These are phyloP conservation scores for Tremellales sp. DNA, from an alignment of 1,284 basidiomycete genomes.

Conservation along the genomic window DNA sequence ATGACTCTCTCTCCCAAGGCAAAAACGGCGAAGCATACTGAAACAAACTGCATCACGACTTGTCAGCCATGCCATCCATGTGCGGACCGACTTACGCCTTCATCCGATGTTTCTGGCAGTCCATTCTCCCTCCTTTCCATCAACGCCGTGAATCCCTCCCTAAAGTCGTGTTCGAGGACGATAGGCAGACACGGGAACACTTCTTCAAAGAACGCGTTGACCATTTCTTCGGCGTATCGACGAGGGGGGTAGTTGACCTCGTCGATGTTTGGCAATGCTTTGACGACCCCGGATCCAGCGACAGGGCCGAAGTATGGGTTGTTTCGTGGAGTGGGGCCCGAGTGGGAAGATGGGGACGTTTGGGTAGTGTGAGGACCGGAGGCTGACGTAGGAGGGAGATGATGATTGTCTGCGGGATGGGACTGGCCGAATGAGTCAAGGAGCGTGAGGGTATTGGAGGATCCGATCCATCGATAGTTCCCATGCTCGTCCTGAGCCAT, in stretches of 20 bases:
- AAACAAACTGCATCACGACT: constrained; percentile 61
- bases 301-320: constrained; percentile 84
- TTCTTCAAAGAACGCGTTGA: constrained; percentile 75
- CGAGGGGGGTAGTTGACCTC: constrained; percentile 81
- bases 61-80: neutral
- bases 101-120: constrained; percentile 2
- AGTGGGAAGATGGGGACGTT: constrained; percentile 11
- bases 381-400: constrained; percentile 7
- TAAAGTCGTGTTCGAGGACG: constrained; percentile 74
- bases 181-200: constrained; percentile 81
- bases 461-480: constrained; percentile 86
- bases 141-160: constrained; percentile 63
- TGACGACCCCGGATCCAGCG: constrained; percentile 79
- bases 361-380: constrained; percentile 1
- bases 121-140: constrained; percentile 58
- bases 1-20: constrained; percentile 63
- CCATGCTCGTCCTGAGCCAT: constrained; percentile 82
- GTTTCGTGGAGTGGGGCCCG: constrained; percentile 46
- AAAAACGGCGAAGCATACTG: constrained; percentile 77
- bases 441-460: constrained; percentile 83
- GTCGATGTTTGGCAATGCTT: constrained; percentile 73
- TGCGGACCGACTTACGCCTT: constrained; percentile 51
- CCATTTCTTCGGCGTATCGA: constrained; percentile 78
- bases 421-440: constrained; percentile 73
- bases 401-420: constrained; percentile 8